Evolutionary conservation across 805 yeast species (phyloP).

Genomic region (Candida sithepensis): DNA sequence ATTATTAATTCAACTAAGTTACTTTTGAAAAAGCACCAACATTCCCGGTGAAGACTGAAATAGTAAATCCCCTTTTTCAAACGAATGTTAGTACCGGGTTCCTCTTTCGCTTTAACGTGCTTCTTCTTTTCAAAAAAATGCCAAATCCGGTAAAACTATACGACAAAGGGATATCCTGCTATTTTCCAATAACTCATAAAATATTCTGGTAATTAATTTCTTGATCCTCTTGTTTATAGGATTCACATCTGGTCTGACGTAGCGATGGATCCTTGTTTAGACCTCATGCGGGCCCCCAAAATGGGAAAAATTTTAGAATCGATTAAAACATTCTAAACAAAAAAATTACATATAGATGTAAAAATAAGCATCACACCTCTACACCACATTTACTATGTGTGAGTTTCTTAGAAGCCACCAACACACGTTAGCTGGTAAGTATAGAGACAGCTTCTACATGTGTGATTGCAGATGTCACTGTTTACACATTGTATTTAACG

Average conservation of each 20-base stretch:
- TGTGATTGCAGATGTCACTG: neutral
- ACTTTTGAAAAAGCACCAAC: constrained; percentile 24
- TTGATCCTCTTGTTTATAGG: neutral
- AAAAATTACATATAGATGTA: too few species aligned
- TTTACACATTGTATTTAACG: neutral
- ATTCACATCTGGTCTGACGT: too few species aligned
- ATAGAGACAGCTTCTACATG: neutral
- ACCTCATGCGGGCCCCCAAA: neutral
- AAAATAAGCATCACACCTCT: neutral
- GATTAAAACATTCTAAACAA: too few species aligned
- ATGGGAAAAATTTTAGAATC: too few species aligned
- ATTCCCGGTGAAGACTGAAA: constrained; percentile 19
- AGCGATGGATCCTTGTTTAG: too few species aligned
- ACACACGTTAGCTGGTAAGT: neutral
- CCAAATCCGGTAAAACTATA: constrained; percentile 1
- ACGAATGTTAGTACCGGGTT: neutral
- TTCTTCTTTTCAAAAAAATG: neutral
- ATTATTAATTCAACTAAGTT: constrained; percentile 23
- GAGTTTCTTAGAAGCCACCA: too few species aligned
- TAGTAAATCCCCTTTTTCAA: constrained; percentile 24
- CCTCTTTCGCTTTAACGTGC: neutral
- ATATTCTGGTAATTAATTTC: neutral
- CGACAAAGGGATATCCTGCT: constrained; percentile 15
- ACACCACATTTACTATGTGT: too few species aligned
- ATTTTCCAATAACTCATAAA: constrained; percentile 11